These are phyloP conservation scores for Lipomyces yamadae DNA, from an alignment of 805 yeast genomes.

Conservation along the genomic window DNA sequence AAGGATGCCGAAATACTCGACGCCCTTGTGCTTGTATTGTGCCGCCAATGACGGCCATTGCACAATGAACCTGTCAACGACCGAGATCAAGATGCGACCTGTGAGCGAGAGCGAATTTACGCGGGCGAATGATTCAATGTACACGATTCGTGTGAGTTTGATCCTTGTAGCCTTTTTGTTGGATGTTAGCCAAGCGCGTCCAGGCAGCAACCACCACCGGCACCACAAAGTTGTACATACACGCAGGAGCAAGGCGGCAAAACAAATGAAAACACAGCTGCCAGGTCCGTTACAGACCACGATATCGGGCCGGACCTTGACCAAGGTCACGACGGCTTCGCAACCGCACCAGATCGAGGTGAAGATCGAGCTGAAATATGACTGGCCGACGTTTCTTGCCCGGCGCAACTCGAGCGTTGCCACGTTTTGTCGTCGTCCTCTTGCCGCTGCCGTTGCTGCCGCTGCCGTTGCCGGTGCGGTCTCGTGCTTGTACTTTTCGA, in stretches of 20 bases:
- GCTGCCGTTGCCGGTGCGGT: constrained; percentile 44
- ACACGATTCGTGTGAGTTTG: constrained; percentile 62
- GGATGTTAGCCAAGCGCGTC: too few relatives aligned
- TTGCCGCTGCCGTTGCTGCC: constrained; percentile 44
- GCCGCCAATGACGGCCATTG: constrained; percentile 78
- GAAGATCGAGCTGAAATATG: constrained; percentile 52
- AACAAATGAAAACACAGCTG: constrained; percentile 72
- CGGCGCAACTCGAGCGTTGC: constrained; percentile 51
- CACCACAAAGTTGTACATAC: constrained; percentile 29
- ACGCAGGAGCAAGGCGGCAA: constrained; percentile 58
- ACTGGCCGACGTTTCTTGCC: constrained; percentile 68
- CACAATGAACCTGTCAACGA: constrained; percentile 78
- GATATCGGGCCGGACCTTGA: constrained; percentile 48
- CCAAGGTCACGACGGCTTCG: constrained; percentile 43
- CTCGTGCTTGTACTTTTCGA: constrained; percentile 36
- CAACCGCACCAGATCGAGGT: constrained; percentile 48
- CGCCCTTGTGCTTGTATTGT: constrained; percentile 52
- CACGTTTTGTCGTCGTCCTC: constrained; percentile 18
- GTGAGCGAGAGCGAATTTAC: constrained; percentile 75
- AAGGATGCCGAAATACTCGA: constrained; percentile 79
- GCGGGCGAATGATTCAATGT: constrained; percentile 86
- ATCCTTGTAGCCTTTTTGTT: constrained; percentile 16
- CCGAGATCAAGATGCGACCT: constrained; percentile 71
- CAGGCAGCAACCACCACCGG: background rate
- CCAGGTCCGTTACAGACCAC: constrained; percentile 79